phyloP scores from a whole-genome alignment of 2,329 filamentous ascomycete genomes.

The Fusarium continuum region DNA sequence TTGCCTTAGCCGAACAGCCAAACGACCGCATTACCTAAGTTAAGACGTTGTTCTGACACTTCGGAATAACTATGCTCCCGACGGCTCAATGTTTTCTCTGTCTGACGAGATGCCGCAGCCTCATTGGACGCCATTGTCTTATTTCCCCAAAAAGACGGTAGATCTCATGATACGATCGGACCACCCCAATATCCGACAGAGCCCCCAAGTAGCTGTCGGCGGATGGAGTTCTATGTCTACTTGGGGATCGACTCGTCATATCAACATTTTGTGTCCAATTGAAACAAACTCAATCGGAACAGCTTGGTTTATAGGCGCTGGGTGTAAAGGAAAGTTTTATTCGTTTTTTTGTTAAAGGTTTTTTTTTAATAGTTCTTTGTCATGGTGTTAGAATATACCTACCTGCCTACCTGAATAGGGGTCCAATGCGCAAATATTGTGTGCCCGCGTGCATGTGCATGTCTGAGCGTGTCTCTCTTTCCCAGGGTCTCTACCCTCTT shows the following conservation, averaged over 20 bases:
- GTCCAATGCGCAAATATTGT: constrained; percentile 12
- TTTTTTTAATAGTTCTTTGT: too few relatives aligned
- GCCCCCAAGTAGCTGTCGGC: not conserved
- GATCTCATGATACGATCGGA: constrained; percentile 36
- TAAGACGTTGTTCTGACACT: not conserved
- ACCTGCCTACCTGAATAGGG: not conserved
- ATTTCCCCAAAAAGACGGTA: constrained; percentile 3
- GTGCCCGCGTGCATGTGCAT: not conserved
- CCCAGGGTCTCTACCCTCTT: constrained; percentile 3
- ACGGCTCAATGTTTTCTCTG: constrained; percentile 24
- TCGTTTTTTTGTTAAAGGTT: too few relatives aligned
- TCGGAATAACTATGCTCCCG: constrained; percentile 30
- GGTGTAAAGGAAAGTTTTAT: too few relatives aligned
- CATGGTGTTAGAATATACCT: constrained; percentile 11
- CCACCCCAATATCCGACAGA: constrained; percentile 25
- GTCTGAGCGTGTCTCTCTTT: constrained; percentile 10
- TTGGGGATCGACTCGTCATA: constrained; percentile 5
- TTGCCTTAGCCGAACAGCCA: constrained; percentile 3
- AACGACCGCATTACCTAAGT: not conserved
- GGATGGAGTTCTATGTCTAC: not conserved
- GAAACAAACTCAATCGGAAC: constrained; percentile 3
- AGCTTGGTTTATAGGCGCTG: not conserved
- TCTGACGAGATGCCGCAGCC: not conserved
- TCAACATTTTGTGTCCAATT: not conserved
- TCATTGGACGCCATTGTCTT: constrained; percentile 21